phyloP scores from a whole-genome alignment of 2,329 filamentous ascomycete species.

The Fusarium brevicatenulatum region DNA sequence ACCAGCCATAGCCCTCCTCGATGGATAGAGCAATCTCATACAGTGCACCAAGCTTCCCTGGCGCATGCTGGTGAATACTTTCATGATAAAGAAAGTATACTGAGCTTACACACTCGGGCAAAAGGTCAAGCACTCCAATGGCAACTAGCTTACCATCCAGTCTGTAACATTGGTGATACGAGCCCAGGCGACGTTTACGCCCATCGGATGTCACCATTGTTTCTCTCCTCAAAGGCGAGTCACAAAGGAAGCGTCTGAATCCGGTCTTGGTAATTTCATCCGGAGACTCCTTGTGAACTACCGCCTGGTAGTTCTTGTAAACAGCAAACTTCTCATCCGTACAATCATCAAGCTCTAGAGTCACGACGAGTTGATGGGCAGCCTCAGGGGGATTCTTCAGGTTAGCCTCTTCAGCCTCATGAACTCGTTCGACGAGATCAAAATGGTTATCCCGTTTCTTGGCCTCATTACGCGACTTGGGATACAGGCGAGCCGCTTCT shows the following conservation, averaged over 20 bases:
- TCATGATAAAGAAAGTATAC: slow-evolving; percentile 87
- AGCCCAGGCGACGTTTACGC: slow-evolving; percentile 68
- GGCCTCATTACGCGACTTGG: slow-evolving; percentile 72
- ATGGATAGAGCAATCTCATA: slow-evolving; percentile 76
- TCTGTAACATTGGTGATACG: slow-evolving; percentile 84
- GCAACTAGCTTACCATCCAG: slow-evolving; percentile 80
- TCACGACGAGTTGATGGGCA: slow-evolving; percentile 74
- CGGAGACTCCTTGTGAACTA: slow-evolving; percentile 75
- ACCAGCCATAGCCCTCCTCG: slow-evolving; percentile 77
- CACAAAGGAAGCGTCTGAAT: slow-evolving; percentile 79
- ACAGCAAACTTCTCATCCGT: slow-evolving; percentile 80
- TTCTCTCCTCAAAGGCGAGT: slow-evolving; percentile 69
- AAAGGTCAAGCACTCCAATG: slow-evolving; percentile 78
- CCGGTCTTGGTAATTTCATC: slow-evolving; percentile 67
- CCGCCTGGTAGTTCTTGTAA: slow-evolving; percentile 78
- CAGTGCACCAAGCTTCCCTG: slow-evolving; percentile 80
- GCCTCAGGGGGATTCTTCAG: slow-evolving; percentile 70
- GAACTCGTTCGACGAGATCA: slow-evolving; percentile 71
- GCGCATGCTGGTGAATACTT: slow-evolving; percentile 74
- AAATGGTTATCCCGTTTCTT: slow-evolving; percentile 74
- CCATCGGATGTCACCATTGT: slow-evolving; percentile 59
- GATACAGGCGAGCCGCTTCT: slow-evolving; percentile 71
- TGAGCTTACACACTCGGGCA: slow-evolving; percentile 80
- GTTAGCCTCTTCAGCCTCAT: slow-evolving; percentile 70
- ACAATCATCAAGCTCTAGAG: slow-evolving; percentile 75